A percentile compares a stretch with the other conserved stretches of the same genome.
Evolutionary conservation across 2,329 filamentous ascomycete genomes (phyloP).

Genomic region (Ophiobolus disseminans): DNA sequence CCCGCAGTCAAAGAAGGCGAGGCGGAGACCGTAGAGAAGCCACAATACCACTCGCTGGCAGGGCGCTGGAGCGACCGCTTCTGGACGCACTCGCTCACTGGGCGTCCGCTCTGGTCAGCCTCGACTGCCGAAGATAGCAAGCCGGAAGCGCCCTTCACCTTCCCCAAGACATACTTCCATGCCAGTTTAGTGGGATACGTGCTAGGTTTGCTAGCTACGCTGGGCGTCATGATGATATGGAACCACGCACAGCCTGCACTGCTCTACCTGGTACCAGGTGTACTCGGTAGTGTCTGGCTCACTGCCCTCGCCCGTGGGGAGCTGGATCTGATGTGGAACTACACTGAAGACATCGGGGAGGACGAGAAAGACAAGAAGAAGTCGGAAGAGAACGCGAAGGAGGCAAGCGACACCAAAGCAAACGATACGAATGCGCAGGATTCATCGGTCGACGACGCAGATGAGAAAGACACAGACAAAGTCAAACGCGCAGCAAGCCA

Average conservation of each 20-base stretch:
- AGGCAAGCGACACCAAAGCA: constrained; percentile 10
- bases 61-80: constrained; percentile 84
- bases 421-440: constrained; percentile 3
- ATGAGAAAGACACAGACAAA: constrained; percentile 10
- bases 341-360: constrained; percentile 69
- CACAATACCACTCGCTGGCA: constrained; percentile 58
- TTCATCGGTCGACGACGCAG: constrained; percentile 16
- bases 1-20: constrained; percentile 16
- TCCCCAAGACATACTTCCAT: constrained; percentile 86
- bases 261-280: constrained; percentile 88
- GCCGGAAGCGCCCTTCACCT: constrained; percentile 54
- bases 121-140: constrained; percentile 10
- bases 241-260: constrained; percentile 88
- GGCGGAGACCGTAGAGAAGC: constrained; percentile 40
- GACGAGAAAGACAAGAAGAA: constrained; percentile 27
- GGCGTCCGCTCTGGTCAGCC: constrained; percentile 32
- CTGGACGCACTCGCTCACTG: constrained; percentile 66
- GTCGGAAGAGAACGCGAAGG: constrained; percentile 12
- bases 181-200: constrained; percentile 79
- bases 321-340: constrained; percentile 76
- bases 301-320: constrained; percentile 77
- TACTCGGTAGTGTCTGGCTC: constrained; percentile 76
- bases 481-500: constrained; percentile 23
- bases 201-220: constrained; percentile 76
- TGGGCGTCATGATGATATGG: constrained; percentile 78